Base-by-base conservation (phyloP, 2,329 filamentous ascomycete species). In the Byssochlamys sp. region DNA sequence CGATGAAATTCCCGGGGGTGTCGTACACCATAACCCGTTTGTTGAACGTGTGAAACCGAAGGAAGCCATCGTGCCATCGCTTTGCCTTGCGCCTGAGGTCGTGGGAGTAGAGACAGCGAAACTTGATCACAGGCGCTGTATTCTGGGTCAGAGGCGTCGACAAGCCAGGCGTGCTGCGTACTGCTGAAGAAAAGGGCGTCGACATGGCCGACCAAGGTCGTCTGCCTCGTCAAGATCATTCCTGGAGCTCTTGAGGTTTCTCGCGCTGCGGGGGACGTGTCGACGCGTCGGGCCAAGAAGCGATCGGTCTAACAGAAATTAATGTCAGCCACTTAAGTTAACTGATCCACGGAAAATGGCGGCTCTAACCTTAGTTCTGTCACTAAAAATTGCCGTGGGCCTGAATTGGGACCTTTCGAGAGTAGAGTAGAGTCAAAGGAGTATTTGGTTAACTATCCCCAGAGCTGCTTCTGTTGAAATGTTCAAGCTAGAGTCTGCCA, bases 21-120 rank as follows among this genome's bases (percentile, higher is more conserved):
- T 96, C 91, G 66, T 94, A 92, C 5, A 95, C 89, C 89, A 96
- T 95, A 59, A 94, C 78, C 3, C 90, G 85, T 68, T 86, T 89
- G 76, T 96, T 96, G 81, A 95, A 96, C 0, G 88, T 87, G 69
- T 96, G 91, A 62, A 87, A 95, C 62, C 87, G 88, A 60, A 96
- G 82, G 55, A 85, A 85, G 35, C 92, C 91, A 85, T 96, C 91
- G 67, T 95, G 90, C 91, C 91, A 96, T 60, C 89, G 81, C 71
- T 96, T 96, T 65, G 90, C 86, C 75, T 96, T 96, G 57, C 89
- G 85, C 55, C 85, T 84, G 49, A 95, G 72, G 69, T 96, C 91
- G 69, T 89, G 84, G 1, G 91, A 95, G 73, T 89, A 96, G 3
- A 96, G 84, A 71, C 91, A 96, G 60, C 84, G 81, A 71, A 87